Base-by-base conservation (phyloP, 1,284 basidiomycete species). In the Trametes polyzona region DNA sequence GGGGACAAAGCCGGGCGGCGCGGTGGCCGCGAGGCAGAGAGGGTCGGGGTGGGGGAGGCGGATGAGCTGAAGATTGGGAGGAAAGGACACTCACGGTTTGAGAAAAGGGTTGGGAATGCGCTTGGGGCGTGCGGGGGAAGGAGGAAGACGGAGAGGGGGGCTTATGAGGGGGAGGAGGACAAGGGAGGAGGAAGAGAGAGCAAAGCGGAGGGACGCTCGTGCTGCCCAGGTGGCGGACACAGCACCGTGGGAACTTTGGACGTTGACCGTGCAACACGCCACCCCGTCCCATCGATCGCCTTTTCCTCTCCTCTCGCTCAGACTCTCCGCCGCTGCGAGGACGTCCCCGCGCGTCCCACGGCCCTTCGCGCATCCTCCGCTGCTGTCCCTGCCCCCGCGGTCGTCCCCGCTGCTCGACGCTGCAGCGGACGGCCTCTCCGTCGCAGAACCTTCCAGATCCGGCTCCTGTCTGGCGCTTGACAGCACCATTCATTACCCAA, bases 121-220 rank as follows among this genome's bases (percentile, higher is more conserved):
- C 57, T 43, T 51, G 52, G 47, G 53, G 46, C 40, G 53, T 60
- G 47, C 55, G 59, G 59, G 53, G 55, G 57, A 54, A 67, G 67
- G 67, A 71, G 60, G 64, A 70, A 62, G 66, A 66, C 64, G 64
- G 64, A 73, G 68, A n/a, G n/a, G n/a, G n/a, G n/a, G n/a, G n/a
- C n/a, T n/a, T n/a, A n/a, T n/a, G n/a, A 55, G 58, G 44, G 58
- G 64, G 64, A 67, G 68, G 67, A 71, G 60, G 65, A 70, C 63
- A 65, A 66, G 65, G 64, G 64, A 73, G 68, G 59, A 62, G 59
- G 67, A 70, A 71, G 67, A 68, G 67, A 58, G 67, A 65, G 66
- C 62, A n/a, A n/a, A n/a, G 50, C 44, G 69, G 69, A 72, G 67
- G 63, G 56, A 50, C 55, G 47, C n/a, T n/a, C n/a, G 47, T 50